Evolutionary conservation across 192 early-diverging fungal genomes (phyloP).

Genomic region (Spinellus fusiger): DNA sequence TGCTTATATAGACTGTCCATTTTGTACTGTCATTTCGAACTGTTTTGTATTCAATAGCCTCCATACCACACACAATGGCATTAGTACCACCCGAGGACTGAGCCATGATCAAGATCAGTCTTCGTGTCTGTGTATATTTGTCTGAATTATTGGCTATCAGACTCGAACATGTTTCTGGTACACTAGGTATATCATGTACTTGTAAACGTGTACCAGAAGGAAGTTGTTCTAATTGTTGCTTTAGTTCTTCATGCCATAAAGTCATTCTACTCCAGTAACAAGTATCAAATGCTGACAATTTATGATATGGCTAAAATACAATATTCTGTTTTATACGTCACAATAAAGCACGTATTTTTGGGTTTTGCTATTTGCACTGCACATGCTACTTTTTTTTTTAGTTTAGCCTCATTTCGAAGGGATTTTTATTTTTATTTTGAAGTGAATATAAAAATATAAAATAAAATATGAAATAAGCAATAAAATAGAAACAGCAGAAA

Average conservation of each 20-base stretch:
- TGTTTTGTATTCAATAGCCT: conserved; percentile 14
- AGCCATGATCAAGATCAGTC: conserved; percentile 4
- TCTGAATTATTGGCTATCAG: background rate
- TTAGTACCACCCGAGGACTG: background rate
- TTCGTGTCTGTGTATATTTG: background rate
- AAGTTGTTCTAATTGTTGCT: background rate
- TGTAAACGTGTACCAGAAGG: background rate
- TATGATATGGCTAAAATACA: too few species aligned
- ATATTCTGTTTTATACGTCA: too few species aligned
- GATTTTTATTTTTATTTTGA: too few species aligned
- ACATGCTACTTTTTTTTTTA: too few species aligned
- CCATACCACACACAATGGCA: conserved; percentile 21
- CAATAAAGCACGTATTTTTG: too few species aligned
- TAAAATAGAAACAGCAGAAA: too few species aligned
- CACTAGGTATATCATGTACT: background rate
- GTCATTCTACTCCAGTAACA: background rate
- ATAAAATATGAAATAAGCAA: too few species aligned
- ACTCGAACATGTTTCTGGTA: background rate
- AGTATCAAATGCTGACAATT: background rate
- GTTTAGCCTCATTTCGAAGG: too few species aligned
- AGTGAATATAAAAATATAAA: too few species aligned
- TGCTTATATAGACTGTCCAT: conserved; percentile 31
- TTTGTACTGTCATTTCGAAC: background rate
- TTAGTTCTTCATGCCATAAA: background rate
- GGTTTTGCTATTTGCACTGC: too few species aligned